Conservation (phyloP, 1,284 basidiomycete genomes). For the Blastosporella zonata region DNA sequence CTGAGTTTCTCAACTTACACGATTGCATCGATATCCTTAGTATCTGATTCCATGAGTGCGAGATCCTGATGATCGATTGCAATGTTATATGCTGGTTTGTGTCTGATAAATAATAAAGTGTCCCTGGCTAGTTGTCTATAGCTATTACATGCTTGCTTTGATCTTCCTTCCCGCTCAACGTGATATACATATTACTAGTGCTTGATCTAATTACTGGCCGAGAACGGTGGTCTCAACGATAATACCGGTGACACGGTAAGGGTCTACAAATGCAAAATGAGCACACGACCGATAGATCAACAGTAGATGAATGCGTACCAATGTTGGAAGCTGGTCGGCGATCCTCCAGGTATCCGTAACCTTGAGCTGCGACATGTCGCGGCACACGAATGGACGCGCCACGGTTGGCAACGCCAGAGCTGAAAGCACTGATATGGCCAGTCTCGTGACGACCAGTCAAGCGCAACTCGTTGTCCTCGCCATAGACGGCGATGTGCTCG, state of each 20-base stretch:
- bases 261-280: slow-evolving; percentile 50
- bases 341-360: slow-evolving; percentile 96
- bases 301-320: slow-evolving; percentile 47
- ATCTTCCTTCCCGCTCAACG: slow-evolving; percentile 1
- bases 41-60: not conserved
- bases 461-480: slow-evolving; percentile 93
- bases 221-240: slow-evolving; percentile 90
- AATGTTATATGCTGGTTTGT: not conserved
- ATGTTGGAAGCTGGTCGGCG: slow-evolving; percentile 97
- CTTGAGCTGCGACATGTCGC: slow-evolving; percentile 87
- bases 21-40: too few species aligned
- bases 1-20: too few species aligned
- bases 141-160: slow-evolving; percentile 12
- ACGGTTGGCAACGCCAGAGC: slow-evolving; percentile 95
- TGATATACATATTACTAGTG: slow-evolving; percentile 8
- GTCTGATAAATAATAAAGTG: slow-evolving; percentile 6
- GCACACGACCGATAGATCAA: not conserved
- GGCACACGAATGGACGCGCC: slow-evolving; percentile 96
- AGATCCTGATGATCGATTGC: not conserved
- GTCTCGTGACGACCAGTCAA: slow-evolving; percentile 97
- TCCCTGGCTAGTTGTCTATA: slow-evolving; percentile 8
- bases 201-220: slow-evolving; percentile 39
- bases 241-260: slow-evolving; percentile 86
- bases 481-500: slow-evolving; percentile 95
- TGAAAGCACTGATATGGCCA: slow-evolving; percentile 91